Percentiles rank a stretch among this genome's conserved stretches.
phyloP scores from a whole-genome alignment of 73 alveolate genomes.

The Paramecium biaurelia region DNA sequence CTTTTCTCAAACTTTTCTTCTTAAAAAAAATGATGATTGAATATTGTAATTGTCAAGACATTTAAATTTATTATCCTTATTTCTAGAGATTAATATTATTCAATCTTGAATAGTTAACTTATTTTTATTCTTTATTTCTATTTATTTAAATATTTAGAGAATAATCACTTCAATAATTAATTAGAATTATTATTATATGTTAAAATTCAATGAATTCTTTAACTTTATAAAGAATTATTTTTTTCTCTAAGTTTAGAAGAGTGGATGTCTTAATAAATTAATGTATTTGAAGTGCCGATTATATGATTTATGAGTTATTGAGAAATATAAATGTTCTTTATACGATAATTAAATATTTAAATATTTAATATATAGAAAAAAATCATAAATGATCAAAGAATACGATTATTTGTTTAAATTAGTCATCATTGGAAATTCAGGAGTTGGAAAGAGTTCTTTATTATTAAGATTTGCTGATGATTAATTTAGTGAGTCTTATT shows the following conservation, averaged over 20 bases:
- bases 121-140: too few species aligned
- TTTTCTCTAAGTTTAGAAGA: background rate
- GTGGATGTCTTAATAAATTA: background rate
- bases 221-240: too few species aligned
- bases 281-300: background rate
- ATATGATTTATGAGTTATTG: background rate
- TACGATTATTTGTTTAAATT: conserved; percentile 84
- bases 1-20: too few species aligned
- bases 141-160: too few species aligned
- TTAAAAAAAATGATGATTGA: too few species aligned
- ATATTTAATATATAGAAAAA: conserved; percentile 9
- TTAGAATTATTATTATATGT: background rate
- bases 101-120: too few species aligned
- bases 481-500: conserved; percentile 81
- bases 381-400: conserved; percentile 51
- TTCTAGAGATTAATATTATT: too few species aligned
- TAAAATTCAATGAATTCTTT: too few species aligned
- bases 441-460: conserved; percentile 88
- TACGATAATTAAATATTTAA: background rate
- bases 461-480: conserved; percentile 89
- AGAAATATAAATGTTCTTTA: background rate
- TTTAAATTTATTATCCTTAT: too few species aligned
- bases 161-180: too few species aligned
- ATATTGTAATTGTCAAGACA: too few species aligned
- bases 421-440: conserved; percentile 86